phyloP scores from a whole-genome alignment of 2,329 filamentous ascomycete species.

The Neophaeococcomyces aloes region DNA sequence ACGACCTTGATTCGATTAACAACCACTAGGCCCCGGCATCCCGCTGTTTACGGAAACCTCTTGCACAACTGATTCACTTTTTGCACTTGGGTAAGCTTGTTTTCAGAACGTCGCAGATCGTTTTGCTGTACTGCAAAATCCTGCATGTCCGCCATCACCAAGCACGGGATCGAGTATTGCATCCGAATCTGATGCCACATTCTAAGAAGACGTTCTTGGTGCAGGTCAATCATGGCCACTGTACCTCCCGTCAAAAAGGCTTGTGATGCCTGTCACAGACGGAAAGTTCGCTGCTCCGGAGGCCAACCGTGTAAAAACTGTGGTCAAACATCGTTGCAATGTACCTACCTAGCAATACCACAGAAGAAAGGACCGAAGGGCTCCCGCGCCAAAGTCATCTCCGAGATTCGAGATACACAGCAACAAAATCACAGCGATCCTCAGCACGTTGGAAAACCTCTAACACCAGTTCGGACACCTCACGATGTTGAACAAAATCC shows the following conservation, averaged over 20 bases:
- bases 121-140: too few species aligned
- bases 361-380: conserved; percentile 70
- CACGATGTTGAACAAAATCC: conserved; percentile 24
- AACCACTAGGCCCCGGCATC: too few species aligned
- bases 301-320: conserved; percentile 58
- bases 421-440: conserved; percentile 35
- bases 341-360: conserved; percentile 64
- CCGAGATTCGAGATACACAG: conserved; percentile 59
- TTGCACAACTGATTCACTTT: too few species aligned
- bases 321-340: conserved; percentile 53
- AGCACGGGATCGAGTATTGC: too few species aligned
- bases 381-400: conserved; percentile 64
- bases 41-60: too few species aligned
- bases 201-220: background rate
- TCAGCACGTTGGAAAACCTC: background rate
- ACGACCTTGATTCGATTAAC: too few species aligned
- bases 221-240: conserved; percentile 2
- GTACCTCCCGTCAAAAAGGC: conserved; percentile 22
- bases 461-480: background rate
- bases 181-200: background rate
- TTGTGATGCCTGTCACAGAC: conserved; percentile 24
- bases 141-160: too few species aligned
- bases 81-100: too few species aligned
- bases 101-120: too few species aligned
- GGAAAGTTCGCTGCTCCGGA: conserved; percentile 22